Base-by-base conservation (phyloP, 148 eudicot genomes). In the Camellia granthamiana region DNA sequence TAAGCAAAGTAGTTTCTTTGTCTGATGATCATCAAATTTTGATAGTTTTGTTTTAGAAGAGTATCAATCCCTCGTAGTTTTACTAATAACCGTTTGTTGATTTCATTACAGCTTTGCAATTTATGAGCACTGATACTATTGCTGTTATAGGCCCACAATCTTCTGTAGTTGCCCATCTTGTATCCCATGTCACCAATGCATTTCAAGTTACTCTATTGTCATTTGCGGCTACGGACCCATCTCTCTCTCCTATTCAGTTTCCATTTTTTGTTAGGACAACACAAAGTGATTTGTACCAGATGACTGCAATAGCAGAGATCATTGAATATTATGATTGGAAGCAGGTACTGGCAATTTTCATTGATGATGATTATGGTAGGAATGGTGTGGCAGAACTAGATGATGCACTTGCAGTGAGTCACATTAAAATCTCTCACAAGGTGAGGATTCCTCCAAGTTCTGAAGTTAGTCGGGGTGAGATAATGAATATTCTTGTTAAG, bases 91-190 rank as follows among this genome's bases (percentile, higher is more conserved):
- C 78, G 12, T 65, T 75, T 70, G 72, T 55, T 77, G 14, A 38
- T 67, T 30, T 30, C 38, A 30, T 1, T 85, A 81, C 98, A 96
- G 99, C 97, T 74, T 83, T 96, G 85, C 88, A 89, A 64, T 86
- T 92, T 30, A 91, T 96, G 98, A 91, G 88, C 84, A 86, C 85
- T 15, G 92, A 94, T 83, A 80, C 79, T n/a, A 85, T 96, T 74
- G 99, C 94, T 76, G 84, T 96, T 47, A 84, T 96, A 30, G 99
- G 99, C 5, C 99, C 99, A 42, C 98, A 96, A 83, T 93, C 99
- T 38, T 96, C 99, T 42, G 90, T 87, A 54, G 90, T 94, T 51
- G 89, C 99, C 81, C 98, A 88, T 77, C 82, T 82, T 56, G 83
- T 91, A 58, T 83, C 92, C 23, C 77, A 83, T 69, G 78, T 94